Percentiles rank a stretch among this genome's conserved stretches.
Conservation (phyloP, 1,139 yeast genomes). For the Ogataea hybrid region DNA sequence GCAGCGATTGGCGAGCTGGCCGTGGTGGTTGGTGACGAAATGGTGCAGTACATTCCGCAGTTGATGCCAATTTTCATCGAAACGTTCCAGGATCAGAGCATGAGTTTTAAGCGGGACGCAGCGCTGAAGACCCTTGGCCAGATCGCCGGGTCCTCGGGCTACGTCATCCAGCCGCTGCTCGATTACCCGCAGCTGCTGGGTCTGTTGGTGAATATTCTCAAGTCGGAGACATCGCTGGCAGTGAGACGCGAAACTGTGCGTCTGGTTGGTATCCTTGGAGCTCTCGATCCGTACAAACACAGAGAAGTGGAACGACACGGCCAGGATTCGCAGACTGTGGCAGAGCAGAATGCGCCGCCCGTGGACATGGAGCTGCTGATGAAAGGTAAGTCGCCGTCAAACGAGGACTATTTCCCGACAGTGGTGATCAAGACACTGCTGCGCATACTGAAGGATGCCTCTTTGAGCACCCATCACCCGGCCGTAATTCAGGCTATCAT, state of each 20-base stretch:
- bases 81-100: conserved; percentile 89
- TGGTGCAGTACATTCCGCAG: conserved; percentile 66
- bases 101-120: conserved; percentile 82
- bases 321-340: conserved; percentile 53
- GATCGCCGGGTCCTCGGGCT: conserved; percentile 86
- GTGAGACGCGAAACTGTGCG: conserved; percentile 86
- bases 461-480: conserved; percentile 83
- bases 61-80: conserved; percentile 87
- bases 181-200: conserved; percentile 90
- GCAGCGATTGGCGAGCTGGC: conserved; percentile 89
- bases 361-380: conserved; percentile 85
- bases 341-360: conserved; percentile 84
- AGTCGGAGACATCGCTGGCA: conserved; percentile 70
- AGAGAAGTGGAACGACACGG: conserved; percentile 83
- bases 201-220: conserved; percentile 74
- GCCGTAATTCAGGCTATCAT: conserved; percentile 89
- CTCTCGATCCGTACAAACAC: conserved; percentile 93
- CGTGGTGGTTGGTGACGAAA: conserved; percentile 83
- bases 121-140: conserved; percentile 88
- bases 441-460: conserved; percentile 80
- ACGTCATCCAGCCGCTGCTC: conserved; percentile 88
- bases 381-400: conserved; percentile 93
- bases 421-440: conserved; percentile 86
- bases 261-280: conserved; percentile 89
- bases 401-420: conserved; percentile 93